Evolutionary conservation across 1,284 basidiomycete genomes (phyloP), one percentile per base, ranked within the genome.

Genomic region (Wolfiporia cocos): DNA sequence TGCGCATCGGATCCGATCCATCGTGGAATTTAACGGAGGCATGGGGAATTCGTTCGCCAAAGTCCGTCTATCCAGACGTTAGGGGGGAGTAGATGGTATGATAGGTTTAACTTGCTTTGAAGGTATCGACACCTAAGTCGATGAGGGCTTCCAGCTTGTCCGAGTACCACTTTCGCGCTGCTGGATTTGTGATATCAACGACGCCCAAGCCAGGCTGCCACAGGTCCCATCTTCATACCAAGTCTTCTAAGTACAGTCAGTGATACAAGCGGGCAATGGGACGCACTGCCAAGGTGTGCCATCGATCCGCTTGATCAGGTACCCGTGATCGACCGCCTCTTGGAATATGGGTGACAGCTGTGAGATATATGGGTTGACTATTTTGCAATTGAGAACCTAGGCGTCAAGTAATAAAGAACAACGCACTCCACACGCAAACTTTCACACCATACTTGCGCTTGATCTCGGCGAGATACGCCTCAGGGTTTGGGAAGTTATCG

Each of bases 171-270:
- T 76, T 67, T 36, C 74, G 63, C 5, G 84, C 82, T 6, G 62
- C 71, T 4, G 82, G 81, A 58, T 86, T 86, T n/a, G 83, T 86
- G 43, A 82, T 67, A 56, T 86, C 84, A 35, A 86, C 69, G 34
- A 86, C 63, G 9, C 80, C 83, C 44, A 86, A 67, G 21, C 82
- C 73, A 6, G 82, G 79, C 54, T 85, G 82, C 82, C 82, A 85
- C 18, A 81, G 64, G 55, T 85, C 80, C 80, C 81, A 84, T 55
- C 75, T 78, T 35, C 36, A 15, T 37, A 17, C 30, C 29, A 7
- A 29, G 6, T 24, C 4, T 32, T 24, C 36, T 3, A 34, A n/a
- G 11, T 14, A 34, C 19, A 23, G 19, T 22, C 12, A 29, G 3
- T 22, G 14, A 20, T 5, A 36, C 11, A n/a, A 28, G 24, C 18